Evolutionary conservation across 495 filamentous ascomycete species (phyloP), one percentile per base, ranked within the genome.

Genomic region (Xylaria cubensis): DNA sequence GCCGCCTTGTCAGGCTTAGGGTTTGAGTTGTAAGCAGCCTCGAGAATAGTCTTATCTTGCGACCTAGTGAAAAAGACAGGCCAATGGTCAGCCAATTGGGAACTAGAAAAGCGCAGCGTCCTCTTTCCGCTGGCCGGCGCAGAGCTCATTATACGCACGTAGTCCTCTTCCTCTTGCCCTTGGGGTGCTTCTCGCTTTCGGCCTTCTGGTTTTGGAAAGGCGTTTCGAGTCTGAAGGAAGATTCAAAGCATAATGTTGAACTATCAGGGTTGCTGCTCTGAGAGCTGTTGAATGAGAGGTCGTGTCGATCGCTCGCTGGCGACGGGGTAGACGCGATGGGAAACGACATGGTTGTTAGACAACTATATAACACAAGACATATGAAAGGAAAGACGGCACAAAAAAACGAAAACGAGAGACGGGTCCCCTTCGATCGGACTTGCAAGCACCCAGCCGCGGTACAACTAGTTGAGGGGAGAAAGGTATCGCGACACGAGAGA

Each of bases 1-100:
- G 92, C 91, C 19, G 90, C 86, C 81, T 98, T 98, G 84, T 98
- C 96, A 66, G 97, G 97, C 79, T 97, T 97, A 4, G 94, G 87
- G 78, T 98, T 95, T 46, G 85, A 85, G 73, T 89, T 86, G 79
- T 97, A 98, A 75, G 96, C 95, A 34, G 90, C 87, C 82, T 98
- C 95, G 64, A 99, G 91, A 72, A 95, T 89, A 6, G 91, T 89
- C 84, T 98, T 95, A 80, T 99, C 96, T 81, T 95, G 91, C 10
- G 92, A 90, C 73, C 93, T 96, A 79, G 72, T 82, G 65, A 71
- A 34, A 56, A 42, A 34, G 12, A 67, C 68, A 10, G 39, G 36
- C 42, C 36, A 72, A 73, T 64, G 13, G 70, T 68, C 63, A 74
- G 64, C 29, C 64, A 64, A 71, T 68, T 58, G 63, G 63, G 65